phyloP scores from a whole-genome alignment of 2,329 filamentous ascomycete species.

The Apiospora koreana region DNA sequence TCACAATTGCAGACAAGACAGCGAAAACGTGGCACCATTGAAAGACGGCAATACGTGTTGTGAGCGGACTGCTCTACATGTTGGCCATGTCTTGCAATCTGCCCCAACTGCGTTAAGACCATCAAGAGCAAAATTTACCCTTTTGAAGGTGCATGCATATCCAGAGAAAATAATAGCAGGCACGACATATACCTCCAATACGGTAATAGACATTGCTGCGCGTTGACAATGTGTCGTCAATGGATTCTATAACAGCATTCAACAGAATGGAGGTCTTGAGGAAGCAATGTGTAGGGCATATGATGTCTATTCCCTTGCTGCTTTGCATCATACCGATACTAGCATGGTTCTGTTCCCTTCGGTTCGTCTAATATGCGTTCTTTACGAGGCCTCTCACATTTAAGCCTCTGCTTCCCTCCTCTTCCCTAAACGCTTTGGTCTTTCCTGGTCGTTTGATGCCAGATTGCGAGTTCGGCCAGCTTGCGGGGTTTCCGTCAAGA shows the following conservation, averaged over 20 bases:
- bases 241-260: too few species aligned
- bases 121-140: too few species aligned
- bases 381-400: neutral
- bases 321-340: neutral
- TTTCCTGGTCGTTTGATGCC: neutral
- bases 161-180: too few species aligned
- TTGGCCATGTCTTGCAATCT: too few species aligned
- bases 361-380: neutral
- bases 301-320: neutral
- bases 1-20: neutral
- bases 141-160: too few species aligned
- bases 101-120: too few species aligned
- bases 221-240: too few species aligned
- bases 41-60: too few species aligned
- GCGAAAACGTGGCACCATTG: neutral
- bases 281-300: neutral
- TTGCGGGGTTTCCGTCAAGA: neutral
- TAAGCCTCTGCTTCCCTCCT: neutral
- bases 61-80: too few species aligned
- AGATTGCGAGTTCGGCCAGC: neutral
- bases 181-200: too few species aligned
- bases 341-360: neutral
- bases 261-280: neutral
- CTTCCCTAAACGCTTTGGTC: neutral
- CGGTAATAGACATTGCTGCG: too few species aligned